Evolutionary conservation across 306 rosid genomes (phyloP), one percentile per base, ranked within the genome.

Genomic region (Prunus fruticosa): DNA sequence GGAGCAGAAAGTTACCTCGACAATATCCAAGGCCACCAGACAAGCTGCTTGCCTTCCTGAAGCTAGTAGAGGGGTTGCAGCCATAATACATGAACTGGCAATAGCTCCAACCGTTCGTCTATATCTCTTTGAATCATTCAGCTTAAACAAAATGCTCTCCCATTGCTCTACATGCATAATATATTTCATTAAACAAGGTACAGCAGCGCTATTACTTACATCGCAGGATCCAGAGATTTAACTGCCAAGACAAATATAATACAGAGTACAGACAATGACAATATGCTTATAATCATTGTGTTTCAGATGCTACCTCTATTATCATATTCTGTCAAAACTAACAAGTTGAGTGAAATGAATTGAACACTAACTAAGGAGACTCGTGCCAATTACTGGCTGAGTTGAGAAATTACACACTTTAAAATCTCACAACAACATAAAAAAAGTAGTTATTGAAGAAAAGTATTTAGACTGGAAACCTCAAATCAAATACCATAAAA

Each of bases 51-150:
- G 93, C 75, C 82, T 85, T 71, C 74, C 71, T 3, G 96, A 92
- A 71, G 95, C 96, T 51, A 90, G 83, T 64, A 94, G 89, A 70
- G 98, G 97, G 71, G 79, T 86, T 80, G 94, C 88, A 75, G 93
- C 85, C 79, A 79, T 81, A 71, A 90, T 84, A 83, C 98, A 94
- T 23, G 97, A 94, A 89, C 88, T 77, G 45, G 90, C 87, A 84
- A 90, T 85, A 51, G 95, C 89, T 72, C 96, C 98, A 82, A 94
- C 90, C 11, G 89, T 90, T 75, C 92, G 74, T 81, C 98, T 85
- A 87, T 92, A 90, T 82, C 98, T 92, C 88, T 83, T 88, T 61
- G 87, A 86, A 80, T 94, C 96, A 50, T 89, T 94, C 84, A 90
- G 71, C 91, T 86, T 90, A 82, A 90, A 90, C 78, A 79, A 81